These are phyloP conservation scores for Scenedesmus sp. DNA, from an alignment of 163 green algal genomes.

Conservation along the genomic window DNA sequence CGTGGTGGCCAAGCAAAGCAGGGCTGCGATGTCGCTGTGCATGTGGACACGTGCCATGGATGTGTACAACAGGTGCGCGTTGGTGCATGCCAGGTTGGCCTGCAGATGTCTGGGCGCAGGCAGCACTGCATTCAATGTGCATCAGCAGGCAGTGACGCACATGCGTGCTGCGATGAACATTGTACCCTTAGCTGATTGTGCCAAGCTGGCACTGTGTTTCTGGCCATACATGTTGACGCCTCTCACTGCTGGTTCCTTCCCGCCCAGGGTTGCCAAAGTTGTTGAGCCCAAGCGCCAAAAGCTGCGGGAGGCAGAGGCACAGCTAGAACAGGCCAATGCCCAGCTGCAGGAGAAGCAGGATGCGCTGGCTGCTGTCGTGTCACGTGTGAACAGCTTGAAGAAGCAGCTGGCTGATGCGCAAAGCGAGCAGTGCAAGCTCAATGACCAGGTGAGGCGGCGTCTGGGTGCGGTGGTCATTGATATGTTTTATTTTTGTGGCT, in stretches of 20 bases:
- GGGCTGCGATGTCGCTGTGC: conserved; percentile 86
- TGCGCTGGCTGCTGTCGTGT: conserved; percentile 68
- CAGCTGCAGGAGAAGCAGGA: conserved; percentile 82
- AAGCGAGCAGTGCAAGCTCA: conserved; percentile 81
- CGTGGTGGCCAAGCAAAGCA: conserved; percentile 84
- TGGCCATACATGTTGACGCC: too few relatives aligned
- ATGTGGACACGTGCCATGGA: conserved; percentile 93
- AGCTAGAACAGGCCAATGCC: conserved; percentile 69
- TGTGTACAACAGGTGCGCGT: conserved; percentile 73
- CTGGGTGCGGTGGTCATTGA: neutral
- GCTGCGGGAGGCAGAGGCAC: conserved; percentile 68
- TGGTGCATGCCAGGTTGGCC: neutral
- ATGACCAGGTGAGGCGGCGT: conserved; percentile 65
- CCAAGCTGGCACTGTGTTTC: too few relatives aligned
- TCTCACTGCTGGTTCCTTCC: too few relatives aligned
- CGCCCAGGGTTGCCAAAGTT: conserved; percentile 69
- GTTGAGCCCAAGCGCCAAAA: conserved; percentile 81
- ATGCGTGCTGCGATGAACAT: too few relatives aligned
- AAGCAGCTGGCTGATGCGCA: conserved; percentile 75
- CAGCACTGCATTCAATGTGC: neutral
- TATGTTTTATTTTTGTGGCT: too few relatives aligned
- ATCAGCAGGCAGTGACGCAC: neutral
- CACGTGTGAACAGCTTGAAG: conserved; percentile 73
- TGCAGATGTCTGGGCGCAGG: neutral
- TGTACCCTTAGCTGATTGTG: too few relatives aligned